Conservation (phyloP, 495 filamentous ascomycete species). For the Aspergillus bertholletiae region DNA sequence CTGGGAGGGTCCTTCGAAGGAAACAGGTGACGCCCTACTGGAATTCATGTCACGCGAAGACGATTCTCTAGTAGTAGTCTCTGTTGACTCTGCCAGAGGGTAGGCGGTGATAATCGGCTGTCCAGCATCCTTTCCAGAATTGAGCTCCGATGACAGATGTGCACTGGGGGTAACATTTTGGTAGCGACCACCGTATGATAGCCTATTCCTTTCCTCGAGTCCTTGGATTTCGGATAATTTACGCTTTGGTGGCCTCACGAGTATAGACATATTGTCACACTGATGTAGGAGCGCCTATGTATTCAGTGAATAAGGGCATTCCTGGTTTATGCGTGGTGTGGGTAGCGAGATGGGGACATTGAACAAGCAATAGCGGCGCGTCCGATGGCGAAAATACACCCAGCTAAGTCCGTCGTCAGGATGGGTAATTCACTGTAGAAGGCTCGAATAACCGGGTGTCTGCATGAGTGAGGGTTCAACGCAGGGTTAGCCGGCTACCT, state of each 20-base stretch:
- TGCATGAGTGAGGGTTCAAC: neutral
- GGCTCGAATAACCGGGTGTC: neutral
- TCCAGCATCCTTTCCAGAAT: neutral
- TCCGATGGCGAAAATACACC: neutral
- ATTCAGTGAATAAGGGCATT: neutral
- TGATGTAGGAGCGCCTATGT: neutral
- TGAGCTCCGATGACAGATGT: neutral
- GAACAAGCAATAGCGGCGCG: neutral
- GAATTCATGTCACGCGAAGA: slow-evolving; percentile 29
- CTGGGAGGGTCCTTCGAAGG: slow-evolving; percentile 27
- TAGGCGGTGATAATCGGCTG: slow-evolving; percentile 8
- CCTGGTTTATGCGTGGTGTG: neutral
- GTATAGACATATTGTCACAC: slow-evolving; percentile 31
- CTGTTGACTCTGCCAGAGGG: slow-evolving; percentile 20
- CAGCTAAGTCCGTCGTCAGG: too few relatives aligned
- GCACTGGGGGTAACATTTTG: neutral
- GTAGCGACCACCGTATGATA: slow-evolving; percentile 1
- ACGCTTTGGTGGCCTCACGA: slow-evolving; percentile 37
- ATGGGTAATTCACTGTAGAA: neutral
- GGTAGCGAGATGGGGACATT: neutral
- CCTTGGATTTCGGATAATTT: slow-evolving; percentile 29
- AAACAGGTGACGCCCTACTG: slow-evolving; percentile 30
- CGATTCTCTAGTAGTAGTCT: slow-evolving; percentile 20
- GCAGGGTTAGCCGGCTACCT: neutral
- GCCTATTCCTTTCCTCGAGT: slow-evolving; percentile 9